A percentile compares a stretch with the other conserved stretches of the same genome.
These are phyloP conservation scores for Cladophialophora exuberans DNA, from an alignment of 2,329 filamentous ascomycete species.

Conservation along the genomic window DNA sequence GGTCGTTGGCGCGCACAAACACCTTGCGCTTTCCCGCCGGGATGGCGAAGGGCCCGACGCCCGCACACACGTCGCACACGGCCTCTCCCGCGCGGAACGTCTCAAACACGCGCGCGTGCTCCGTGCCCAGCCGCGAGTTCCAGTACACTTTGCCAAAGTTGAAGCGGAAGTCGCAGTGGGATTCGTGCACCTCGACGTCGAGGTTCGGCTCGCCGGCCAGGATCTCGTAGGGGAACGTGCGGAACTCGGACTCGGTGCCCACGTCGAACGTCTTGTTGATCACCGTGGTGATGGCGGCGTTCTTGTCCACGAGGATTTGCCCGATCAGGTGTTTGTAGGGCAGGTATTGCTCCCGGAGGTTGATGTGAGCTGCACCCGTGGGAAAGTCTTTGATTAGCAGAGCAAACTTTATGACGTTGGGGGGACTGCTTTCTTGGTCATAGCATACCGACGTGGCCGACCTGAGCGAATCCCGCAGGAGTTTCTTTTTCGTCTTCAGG, in stretches of 20 bases:
- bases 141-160: slow-evolving; percentile 98
- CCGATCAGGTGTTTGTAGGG: slow-evolving; percentile 88
- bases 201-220: slow-evolving; percentile 80
- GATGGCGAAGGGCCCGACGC: slow-evolving; percentile 91
- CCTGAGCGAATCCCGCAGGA: slow-evolving; percentile 82
- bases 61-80: slow-evolving; percentile 95
- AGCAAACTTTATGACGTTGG: neutral
- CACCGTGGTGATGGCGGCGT: slow-evolving; percentile 77
- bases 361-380: slow-evolving; percentile 93
- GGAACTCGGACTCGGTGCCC: slow-evolving; percentile 79
- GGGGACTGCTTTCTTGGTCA: neutral
- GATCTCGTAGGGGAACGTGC: slow-evolving; percentile 92
- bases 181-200: slow-evolving; percentile 80
- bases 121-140: slow-evolving; percentile 89
- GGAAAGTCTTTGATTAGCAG: too few species aligned
- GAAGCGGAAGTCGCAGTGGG: slow-evolving; percentile 84
- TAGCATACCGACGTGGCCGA: slow-evolving; percentile 77
- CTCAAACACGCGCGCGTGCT: slow-evolving; percentile 79
- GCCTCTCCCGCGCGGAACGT: slow-evolving; percentile 83
- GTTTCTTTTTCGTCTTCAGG: slow-evolving; percentile 74
- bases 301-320: slow-evolving; percentile 87
- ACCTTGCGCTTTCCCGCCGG: slow-evolving; percentile 87
- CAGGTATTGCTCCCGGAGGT: slow-evolving; percentile 79
- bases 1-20: slow-evolving; percentile 95
- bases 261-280: slow-evolving; percentile 96